A percentile compares a stretch with the other conserved stretches of the same genome.
Evolutionary conservation across 179 eudicot genomes (phyloP).

Genomic region (Gypsophila paniculata): DNA sequence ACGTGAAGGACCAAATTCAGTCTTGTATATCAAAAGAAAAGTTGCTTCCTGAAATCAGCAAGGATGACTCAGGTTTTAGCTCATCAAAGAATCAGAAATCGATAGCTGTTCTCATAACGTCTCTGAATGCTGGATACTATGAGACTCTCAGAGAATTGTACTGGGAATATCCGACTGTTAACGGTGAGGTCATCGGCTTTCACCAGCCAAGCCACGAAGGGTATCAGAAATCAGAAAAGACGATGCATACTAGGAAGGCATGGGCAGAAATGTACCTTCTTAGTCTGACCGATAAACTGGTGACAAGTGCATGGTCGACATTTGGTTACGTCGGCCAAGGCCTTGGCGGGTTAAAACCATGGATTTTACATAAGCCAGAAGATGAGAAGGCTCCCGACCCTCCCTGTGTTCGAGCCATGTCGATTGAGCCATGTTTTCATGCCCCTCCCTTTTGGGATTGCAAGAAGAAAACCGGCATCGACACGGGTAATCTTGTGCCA

Average conservation of each 20-base stretch:
- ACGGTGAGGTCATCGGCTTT: constrained; percentile 55
- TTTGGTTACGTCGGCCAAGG: constrained; percentile 87
- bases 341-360: constrained; percentile 81
- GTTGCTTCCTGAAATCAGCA: constrained; percentile 47
- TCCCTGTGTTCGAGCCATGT: constrained; percentile 65
- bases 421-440: constrained; percentile 88
- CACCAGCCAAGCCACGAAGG: constrained; percentile 83
- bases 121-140: constrained; percentile 56
- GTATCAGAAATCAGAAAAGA: constrained; percentile 57
- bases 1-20: constrained; percentile 64
- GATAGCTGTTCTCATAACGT: constrained; percentile 64
- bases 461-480: constrained; percentile 46
- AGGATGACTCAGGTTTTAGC: constrained; percentile 23
- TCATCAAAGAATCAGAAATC: constrained; percentile 35
- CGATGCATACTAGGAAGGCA: constrained; percentile 60
- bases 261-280: constrained; percentile 89
- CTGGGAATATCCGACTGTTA: constrained; percentile 68
- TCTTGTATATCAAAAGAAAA: constrained; percentile 55
- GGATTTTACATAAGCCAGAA: constrained; percentile 77
- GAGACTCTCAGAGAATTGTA: constrained; percentile 56
- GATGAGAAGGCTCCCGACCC: constrained; percentile 55
- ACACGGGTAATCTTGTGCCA: constrained; percentile 66
- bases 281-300: constrained; percentile 64
- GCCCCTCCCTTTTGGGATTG: constrained; percentile 90
- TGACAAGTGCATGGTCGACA: constrained; percentile 85